phyloP scores from a whole-genome alignment of 2,329 filamentous ascomycete genomes.

The Colletotrichum sp. region DNA sequence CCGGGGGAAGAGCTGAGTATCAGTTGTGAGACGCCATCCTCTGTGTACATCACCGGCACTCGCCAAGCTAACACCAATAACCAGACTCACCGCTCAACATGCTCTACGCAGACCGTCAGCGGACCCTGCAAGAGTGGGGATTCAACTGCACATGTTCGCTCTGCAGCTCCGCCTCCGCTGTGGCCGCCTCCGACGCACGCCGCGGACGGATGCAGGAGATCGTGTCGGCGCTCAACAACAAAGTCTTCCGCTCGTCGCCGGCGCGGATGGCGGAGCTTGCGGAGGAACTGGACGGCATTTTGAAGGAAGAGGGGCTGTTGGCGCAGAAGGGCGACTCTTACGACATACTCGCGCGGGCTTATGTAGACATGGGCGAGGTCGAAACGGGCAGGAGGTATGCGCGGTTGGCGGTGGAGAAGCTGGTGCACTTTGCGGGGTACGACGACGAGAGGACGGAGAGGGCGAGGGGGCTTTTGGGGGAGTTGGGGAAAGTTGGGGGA shows the following conservation, averaged over 20 bases:
- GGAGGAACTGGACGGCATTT: slow-evolving; percentile 23
- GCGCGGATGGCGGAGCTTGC: slow-evolving; percentile 16
- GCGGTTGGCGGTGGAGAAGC: slow-evolving; percentile 21
- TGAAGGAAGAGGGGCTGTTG: slow-evolving; percentile 26
- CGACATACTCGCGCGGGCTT: slow-evolving; percentile 24
- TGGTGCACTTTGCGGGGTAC: slow-evolving; percentile 25
- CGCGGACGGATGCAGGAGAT: slow-evolving; percentile 26
- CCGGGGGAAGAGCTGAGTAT: slow-evolving; percentile 40
- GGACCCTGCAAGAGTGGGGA: slow-evolving; percentile 28
- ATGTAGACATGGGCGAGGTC: slow-evolving; percentile 25
- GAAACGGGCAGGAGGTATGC: slow-evolving; percentile 24
- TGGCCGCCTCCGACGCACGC: slow-evolving; percentile 25
- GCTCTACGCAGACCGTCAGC: slow-evolving; percentile 25
- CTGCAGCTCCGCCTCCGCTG: slow-evolving; percentile 23
- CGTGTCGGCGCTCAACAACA: slow-evolving; percentile 22
- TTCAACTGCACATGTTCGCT: slow-evolving; percentile 32
- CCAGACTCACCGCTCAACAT: slow-evolving; percentile 32
- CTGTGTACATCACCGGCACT: background rate
- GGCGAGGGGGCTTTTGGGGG: slow-evolving; percentile 5
- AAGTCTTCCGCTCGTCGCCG: background rate
- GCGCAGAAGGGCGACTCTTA: slow-evolving; percentile 30
- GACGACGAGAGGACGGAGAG: slow-evolving; percentile 27
- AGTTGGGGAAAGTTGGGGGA: slow-evolving; percentile 10
- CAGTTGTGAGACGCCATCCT: slow-evolving; percentile 31
- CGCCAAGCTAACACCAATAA: background rate